Evolutionary conservation across 1,284 basidiomycete species (phyloP), one percentile per base, ranked within the genome.

Genomic region (Albatrellus sp.): DNA sequence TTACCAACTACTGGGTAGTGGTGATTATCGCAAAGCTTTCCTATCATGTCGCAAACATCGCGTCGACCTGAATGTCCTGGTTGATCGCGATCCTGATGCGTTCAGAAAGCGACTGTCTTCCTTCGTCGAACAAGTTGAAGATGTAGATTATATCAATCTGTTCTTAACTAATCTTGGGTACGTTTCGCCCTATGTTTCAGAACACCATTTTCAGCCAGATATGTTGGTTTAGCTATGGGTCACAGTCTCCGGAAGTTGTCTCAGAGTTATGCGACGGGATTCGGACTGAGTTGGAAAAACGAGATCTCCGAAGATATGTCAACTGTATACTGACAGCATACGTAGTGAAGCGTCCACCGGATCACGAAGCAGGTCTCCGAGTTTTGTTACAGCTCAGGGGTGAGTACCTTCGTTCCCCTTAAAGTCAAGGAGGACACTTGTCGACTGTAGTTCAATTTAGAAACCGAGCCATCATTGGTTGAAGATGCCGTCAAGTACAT

Each of bases 401-500:
- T 85, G 46, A 44, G 55, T 20, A 11, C 44, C 7, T 24, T 24
- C 41, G 28, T 51, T 37, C 13, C 10, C n/a, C 6, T 28, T 10
- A 11, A 14, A 45, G 39, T 37, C 41, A 24, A 14, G 32, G 19
- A 8, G 37, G 37, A 8, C 19, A 39, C 11, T 39, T 19, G 24
- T n/a, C 13, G 17, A 28, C 16, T 20, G 14, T 35, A 28, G 40
- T 41, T 36, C 8, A 44, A 30, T 17, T n/a, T 39, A 32, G 35
- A 28, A 14, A 17, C 40, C 54, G 75, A 89, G 51, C 76, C 83
- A 0, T 72, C 78, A 33, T 64, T 90, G 1, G 89, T 96, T 4
- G 91, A 98, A 57, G 92, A 97, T 46, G 94, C 94, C 2, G 87
- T 98, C 56, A 97, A 94, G 60, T 99, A 98, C 57, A 86, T 98